Percentiles rank a stretch among this genome's conserved stretches.
phyloP scores from a whole-genome alignment of 129 eudicot species.

The Gnaphalium uliginosum region DNA sequence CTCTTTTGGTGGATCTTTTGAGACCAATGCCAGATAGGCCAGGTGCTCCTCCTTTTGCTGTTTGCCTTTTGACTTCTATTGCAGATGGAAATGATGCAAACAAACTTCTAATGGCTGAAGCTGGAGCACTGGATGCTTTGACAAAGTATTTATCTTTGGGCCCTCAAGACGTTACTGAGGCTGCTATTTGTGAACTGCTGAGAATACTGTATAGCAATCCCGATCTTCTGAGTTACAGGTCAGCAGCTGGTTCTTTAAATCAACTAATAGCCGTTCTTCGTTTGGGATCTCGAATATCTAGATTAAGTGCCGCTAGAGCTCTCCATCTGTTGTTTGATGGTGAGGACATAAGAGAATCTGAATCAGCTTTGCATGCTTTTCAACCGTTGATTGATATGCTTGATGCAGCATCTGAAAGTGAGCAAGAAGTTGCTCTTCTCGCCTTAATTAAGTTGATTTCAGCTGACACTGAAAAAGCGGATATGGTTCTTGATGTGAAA shows the following conservation, averaged over 20 bases:
- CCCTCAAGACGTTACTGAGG: conserved; percentile 69
- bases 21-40: conserved; percentile 87
- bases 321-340: conserved; percentile 60
- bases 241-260: conserved; percentile 49
- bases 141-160: conserved; percentile 68
- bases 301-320: conserved; percentile 75
- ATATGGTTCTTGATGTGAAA: conserved; percentile 49
- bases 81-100: conserved; percentile 78
- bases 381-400: conserved; percentile 77
- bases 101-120: conserved; percentile 76
- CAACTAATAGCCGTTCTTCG: conserved; percentile 82
- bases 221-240: conserved; percentile 61
- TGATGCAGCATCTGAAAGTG: conserved; percentile 51
- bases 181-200: conserved; percentile 61
- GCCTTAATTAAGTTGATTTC: conserved; percentile 57
- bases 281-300: conserved; percentile 70
- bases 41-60: conserved; percentile 63
- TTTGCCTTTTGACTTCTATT: conserved; percentile 56
- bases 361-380: conserved; percentile 54
- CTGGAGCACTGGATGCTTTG: conserved; percentile 73
- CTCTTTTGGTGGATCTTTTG: conserved; percentile 70
- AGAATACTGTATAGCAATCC: conserved; percentile 59
- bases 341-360: conserved; percentile 60
- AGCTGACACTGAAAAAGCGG: conserved; percentile 43
- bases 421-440: conserved; percentile 61